Base-by-base conservation (phyloP, 169 alveolate species). In the Plasmodium cynomolgi region DNA sequence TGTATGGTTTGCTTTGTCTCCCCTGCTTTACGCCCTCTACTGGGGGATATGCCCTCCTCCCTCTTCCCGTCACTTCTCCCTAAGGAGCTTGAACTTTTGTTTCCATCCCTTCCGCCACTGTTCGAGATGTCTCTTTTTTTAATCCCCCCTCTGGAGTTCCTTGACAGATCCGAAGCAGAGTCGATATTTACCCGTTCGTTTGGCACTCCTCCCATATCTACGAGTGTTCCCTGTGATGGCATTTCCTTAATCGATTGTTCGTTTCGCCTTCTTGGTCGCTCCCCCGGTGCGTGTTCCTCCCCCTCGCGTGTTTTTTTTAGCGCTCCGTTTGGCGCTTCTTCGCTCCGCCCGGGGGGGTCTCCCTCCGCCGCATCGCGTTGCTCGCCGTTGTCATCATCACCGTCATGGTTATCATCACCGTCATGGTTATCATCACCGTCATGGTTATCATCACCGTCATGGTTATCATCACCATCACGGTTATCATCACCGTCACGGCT, bases 391-490 rank as follows among this genome's bases (percentile, higher is more conserved):
- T 81, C 37, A 29, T 31, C 58, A 11, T 11, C 23, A 20, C 37
- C 31, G 0, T 80, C 85, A 5, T 3, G 34, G 11, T 37, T 26
- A 11, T 80, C 85, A 6, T 39, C 85, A n/a, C 34, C 75, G 1
- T 44, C 85, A 34, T 39, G 15, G 0, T 47, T 23, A 15, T 41
- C 23, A 0, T 81, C 77, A 23, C 34, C 26, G 1, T 39, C 56
- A 29, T 31, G 37, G 13, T 41, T 83, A 7, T 84, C 92, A 0
- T 84, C 92, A 7, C 50, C 83, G 0, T 41, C 83, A 1, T 20
- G 81, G 13, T 82, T 80, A 13, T 82, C 81, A 17, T 82, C 91
- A 2, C 62, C 91, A 1, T 82, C 91, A 33, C n/a, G n/a, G 6
- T 81, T 71, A 29, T 31, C 58, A 11, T 11, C 23, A 20, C 37